phyloP scores from a whole-genome alignment of 2,329 filamentous ascomycete species.

The Arthrobotrys conoides region DNA sequence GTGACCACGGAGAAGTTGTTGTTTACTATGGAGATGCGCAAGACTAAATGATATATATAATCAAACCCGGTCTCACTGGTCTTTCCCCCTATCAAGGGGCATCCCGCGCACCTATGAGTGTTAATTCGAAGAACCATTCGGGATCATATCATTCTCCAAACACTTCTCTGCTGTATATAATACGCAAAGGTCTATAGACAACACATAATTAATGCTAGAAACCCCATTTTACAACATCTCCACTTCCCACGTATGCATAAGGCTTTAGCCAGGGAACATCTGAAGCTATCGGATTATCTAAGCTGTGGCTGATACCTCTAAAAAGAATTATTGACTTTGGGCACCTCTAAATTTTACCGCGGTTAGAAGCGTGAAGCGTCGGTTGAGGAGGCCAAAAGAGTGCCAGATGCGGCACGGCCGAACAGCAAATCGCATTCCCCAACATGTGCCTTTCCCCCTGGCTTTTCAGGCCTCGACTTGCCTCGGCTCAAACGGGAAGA shows the following conservation, averaged over 20 bases:
- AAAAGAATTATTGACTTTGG: too few species aligned
- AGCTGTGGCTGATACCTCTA: constrained; percentile 42
- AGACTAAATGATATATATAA: constrained; percentile 1
- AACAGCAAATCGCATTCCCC: constrained; percentile 34
- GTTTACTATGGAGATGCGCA: constrained; percentile 79
- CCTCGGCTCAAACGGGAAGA: constrained; percentile 60
- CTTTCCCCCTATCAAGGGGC: too few species aligned
- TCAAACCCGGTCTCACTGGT: not conserved
- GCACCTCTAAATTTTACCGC: too few species aligned
- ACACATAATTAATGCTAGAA: constrained; percentile 14
- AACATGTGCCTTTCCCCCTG: constrained; percentile 50
- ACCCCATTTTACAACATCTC: constrained; percentile 43
- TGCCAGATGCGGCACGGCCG: constrained; percentile 39
- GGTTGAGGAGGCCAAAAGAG: constrained; percentile 19
- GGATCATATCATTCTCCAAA: not conserved
- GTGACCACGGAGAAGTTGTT: constrained; percentile 76
- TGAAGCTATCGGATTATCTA: constrained; percentile 53
- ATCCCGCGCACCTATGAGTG: not conserved
- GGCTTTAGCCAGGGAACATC: not conserved
- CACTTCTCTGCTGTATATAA: not conserved
- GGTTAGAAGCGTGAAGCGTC: constrained; percentile 52
- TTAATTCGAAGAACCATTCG: not conserved
- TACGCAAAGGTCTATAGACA: constrained; percentile 10
- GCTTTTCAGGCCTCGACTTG: constrained; percentile 32
- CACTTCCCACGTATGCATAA: not conserved